Evolutionary conservation across 2,329 filamentous ascomycete genomes (phyloP).

Genomic region (Apiospora aurea): DNA sequence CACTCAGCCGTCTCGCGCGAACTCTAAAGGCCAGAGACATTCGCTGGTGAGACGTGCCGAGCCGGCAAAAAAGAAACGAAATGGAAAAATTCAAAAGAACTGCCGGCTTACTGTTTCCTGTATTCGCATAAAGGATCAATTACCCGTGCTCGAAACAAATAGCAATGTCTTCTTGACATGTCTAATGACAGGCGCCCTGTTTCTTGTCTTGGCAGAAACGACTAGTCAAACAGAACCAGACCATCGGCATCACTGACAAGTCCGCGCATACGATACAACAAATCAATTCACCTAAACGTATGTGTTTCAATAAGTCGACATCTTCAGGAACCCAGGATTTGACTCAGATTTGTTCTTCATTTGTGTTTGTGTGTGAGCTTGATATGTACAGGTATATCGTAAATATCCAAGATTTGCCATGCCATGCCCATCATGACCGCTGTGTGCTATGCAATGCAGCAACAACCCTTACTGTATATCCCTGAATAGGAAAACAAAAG

Average conservation of each 20-base stretch:
- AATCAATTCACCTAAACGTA: too few species aligned
- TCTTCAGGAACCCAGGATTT: neutral
- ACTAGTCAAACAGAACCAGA: neutral
- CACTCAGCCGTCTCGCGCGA: neutral
- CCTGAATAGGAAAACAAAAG: neutral
- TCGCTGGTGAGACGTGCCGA: conserved; percentile 10
- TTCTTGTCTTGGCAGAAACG: neutral
- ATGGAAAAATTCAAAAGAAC: neutral
- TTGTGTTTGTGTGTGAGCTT: neutral
- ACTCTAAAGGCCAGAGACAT: neutral
- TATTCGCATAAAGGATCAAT: neutral
- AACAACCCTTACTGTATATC: neutral
- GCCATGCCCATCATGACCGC: conserved; percentile 6
- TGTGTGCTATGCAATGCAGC: neutral
- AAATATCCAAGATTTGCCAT: neutral
- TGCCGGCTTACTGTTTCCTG: neutral
- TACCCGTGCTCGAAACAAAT: neutral
- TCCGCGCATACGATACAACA: neutral
- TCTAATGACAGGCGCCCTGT: neutral
- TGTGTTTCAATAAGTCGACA: too few species aligned
- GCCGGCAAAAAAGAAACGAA: neutral
- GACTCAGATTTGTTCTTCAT: conserved; percentile 2
- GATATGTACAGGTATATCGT: neutral
- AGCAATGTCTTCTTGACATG: neutral
- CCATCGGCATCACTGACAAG: neutral